These are phyloP conservation scores for Tetrapisispora pingtungensis DNA, from an alignment of 805 yeast genomes.

Conservation along the genomic window DNA sequence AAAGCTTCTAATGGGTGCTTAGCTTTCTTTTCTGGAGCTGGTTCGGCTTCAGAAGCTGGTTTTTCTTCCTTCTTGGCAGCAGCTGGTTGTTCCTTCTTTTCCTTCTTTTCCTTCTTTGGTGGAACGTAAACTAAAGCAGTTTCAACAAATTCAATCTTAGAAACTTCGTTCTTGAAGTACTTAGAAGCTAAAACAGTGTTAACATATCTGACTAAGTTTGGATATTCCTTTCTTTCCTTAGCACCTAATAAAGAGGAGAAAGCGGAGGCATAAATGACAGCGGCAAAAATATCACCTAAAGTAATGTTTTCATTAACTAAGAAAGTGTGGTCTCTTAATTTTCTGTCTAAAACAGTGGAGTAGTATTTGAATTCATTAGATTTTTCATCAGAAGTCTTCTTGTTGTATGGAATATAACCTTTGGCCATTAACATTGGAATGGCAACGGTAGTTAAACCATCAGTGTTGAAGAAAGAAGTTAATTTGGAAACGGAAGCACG, in stretches of 20 bases:
- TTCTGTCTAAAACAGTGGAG: slow-evolving; percentile 41
- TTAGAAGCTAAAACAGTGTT: slow-evolving; percentile 43
- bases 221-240: slow-evolving; percentile 54
- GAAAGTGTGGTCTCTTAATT: slow-evolving; percentile 55
- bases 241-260: slow-evolving; percentile 49
- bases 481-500: slow-evolving; percentile 58
- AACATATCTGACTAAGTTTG: slow-evolving; percentile 66
- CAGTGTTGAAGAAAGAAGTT: slow-evolving; percentile 67
- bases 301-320: slow-evolving; percentile 64
- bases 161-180: slow-evolving; percentile 35
- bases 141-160: slow-evolving; percentile 32
- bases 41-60: slow-evolving; percentile 66
- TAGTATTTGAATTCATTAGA: slow-evolving; percentile 31
- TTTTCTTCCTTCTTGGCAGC: slow-evolving; percentile 39
- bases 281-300: slow-evolving; percentile 19
- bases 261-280: slow-evolving; percentile 12
- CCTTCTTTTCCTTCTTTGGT: slow-evolving; percentile 49
- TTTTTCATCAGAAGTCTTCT: slow-evolving; percentile 48
- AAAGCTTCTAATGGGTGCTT: slow-evolving; percentile 86
- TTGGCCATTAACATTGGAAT: slow-evolving; percentile 43
- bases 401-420: slow-evolving; percentile 71
- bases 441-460: slow-evolving; percentile 40
- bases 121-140: slow-evolving; percentile 50
- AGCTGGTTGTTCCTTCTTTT: slow-evolving; percentile 30
- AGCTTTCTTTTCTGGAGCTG: slow-evolving; percentile 53